phyloP scores from a whole-genome alignment of 2,329 filamentous ascomycete genomes.

The Fusarium hostae region DNA sequence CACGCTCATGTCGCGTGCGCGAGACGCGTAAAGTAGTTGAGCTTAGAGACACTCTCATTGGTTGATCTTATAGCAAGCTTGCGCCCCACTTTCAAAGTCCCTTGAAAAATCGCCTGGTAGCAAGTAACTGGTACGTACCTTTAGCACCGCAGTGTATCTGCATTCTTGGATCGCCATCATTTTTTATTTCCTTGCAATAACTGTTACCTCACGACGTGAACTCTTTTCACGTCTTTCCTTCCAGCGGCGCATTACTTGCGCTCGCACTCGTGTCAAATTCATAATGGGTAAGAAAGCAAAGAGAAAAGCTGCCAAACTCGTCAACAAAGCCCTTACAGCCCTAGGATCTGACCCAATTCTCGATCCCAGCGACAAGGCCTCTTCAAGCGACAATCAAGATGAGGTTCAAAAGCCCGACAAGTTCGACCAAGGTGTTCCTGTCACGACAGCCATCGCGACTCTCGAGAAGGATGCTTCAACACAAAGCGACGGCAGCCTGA shows the following conservation, averaged over 20 bases:
- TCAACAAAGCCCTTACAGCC: conserved; percentile 34
- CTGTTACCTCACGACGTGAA: background rate
- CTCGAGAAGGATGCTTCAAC: conserved; percentile 30
- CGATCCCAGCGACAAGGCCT: conserved; percentile 8
- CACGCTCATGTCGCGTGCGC: background rate
- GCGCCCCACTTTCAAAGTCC: background rate
- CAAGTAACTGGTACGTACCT: conserved; percentile 26
- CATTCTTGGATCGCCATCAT: conserved; percentile 5
- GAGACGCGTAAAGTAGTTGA: conserved; percentile 2
- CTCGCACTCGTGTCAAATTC: conserved; percentile 10
- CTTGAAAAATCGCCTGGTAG: background rate
- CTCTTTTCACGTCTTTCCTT: background rate
- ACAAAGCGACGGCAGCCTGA: conserved; percentile 56
- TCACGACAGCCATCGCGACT: conserved; percentile 6
- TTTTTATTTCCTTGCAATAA: conserved; percentile 27
- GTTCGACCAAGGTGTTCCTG: conserved; percentile 5
- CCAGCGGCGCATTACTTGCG: conserved; percentile 22
- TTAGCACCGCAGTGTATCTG: conserved; percentile 11
- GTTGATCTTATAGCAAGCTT: background rate
- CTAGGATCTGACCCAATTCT: conserved; percentile 26
- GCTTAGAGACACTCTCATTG: background rate
- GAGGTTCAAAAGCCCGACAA: conserved; percentile 8
- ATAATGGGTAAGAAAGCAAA: conserved; percentile 44
- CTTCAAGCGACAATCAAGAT: conserved; percentile 20
- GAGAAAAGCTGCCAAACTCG: conserved; percentile 22